Base-by-base conservation (phyloP, 2,329 filamentous ascomycete species). In the Clonostachys rosea region DNA sequence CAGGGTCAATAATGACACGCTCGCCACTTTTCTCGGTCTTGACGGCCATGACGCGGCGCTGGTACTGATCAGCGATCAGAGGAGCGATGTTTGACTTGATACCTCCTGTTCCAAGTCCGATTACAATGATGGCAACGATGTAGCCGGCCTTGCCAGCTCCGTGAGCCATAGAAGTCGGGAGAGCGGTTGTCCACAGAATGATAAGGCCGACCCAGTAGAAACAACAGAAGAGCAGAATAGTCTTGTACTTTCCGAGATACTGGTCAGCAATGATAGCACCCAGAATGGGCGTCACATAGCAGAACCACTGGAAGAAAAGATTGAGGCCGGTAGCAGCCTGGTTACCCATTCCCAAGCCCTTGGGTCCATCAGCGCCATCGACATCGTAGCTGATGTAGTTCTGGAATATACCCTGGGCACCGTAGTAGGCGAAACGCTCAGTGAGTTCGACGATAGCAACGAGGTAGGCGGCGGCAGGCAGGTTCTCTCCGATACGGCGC, bases 61-160 rank as follows among this genome's bases (percentile, higher is more conserved):
- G 56, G 55, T 86, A 84, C 66, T 88, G 84, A 53, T 87, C 84
- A 45, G 81, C 83, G 55, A 83, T 83, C 47, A 78, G 62, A 24
- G 72, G 78, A 2, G 72, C 69, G 47, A 77, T 73, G 52, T 86
- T 87, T 54, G 80, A 78, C 68, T 87, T 87, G 70, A 88, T 86
- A 50, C 81, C 81, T 55, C 84, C 84, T 3, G 83, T 86, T 45
- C 83, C 84, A 12, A 86, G 60, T 50, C 83, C 84, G 50, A 86
- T 83, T 51, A 86, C 61, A 54, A 87, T 69, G 47, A 86, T 74
- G 49, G 75, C 73, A 2, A 74, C 63, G 43, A 81, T 71, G 54
- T 80, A 75, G 2, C 75, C 73, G 7, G 69, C 73, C 39, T 79
- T 66, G 10, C 75, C 63, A 16, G 69, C 66, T 6, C 65, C 64